Base-by-base conservation (phyloP, 2,329 filamentous ascomycete genomes). In the Fusarium chlamydosporum region DNA sequence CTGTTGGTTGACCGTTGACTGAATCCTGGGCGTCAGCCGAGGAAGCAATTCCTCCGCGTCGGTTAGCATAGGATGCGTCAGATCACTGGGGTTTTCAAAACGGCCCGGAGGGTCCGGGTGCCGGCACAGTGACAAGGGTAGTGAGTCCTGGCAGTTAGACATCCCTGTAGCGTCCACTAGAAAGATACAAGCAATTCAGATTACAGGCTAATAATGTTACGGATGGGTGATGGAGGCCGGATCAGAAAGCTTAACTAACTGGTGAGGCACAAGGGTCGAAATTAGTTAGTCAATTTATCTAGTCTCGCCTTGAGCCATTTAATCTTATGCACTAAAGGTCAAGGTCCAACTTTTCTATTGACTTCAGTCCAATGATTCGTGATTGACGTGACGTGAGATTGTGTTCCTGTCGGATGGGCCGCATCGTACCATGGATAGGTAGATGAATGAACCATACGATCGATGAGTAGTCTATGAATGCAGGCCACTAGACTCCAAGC, bases 51-150 rank as follows among this genome's bases (percentile, higher is more conserved):
- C 23, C n/a, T 56, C 50, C 20, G 12, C 12, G 26, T 20, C 18
- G 6, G 13, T 18, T 15, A 34, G 15, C 16, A 37, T 15, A 13
- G 23, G n/a, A 38, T 35, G n/a, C 37, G n/a, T 40, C 33, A 33
- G 47, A 50, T 27, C 33, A 38, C 26, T 45, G 13, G 31, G 41
- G 23, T 35, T 43, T 34, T 38, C 13, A 29, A 40, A 18, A 34
- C 9, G 6, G 33, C n/a, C n/a, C 26, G 34, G 42, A 34, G 47
- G 45, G n/a, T 5, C 55, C 26, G 26, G 10, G 1, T 51, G 34
- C 50, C 60, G 63, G 20, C 27, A 29, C 35, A 48, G 33, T 58
- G 55, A 12, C 45, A 34, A 23, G 45, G 45, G 31, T 48, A 20
- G 6, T n/a, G 23, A 34, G 46, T 8, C 34, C 34, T 38, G 35